Base-by-base conservation (phyloP, 2,329 filamentous ascomycete species). In the Septoria petroselini region DNA sequence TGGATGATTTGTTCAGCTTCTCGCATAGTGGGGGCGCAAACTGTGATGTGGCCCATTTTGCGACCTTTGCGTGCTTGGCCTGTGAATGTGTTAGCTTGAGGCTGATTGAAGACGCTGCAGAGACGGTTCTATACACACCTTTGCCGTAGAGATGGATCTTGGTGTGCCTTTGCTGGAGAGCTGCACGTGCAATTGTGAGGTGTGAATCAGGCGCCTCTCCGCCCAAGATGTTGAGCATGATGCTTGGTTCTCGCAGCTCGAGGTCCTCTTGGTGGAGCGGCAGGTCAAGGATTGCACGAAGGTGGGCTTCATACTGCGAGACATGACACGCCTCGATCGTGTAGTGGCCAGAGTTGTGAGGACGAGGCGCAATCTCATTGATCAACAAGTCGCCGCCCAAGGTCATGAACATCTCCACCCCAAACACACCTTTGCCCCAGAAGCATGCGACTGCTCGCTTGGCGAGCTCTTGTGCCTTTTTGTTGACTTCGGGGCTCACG, bases 11-110 rank as follows among this genome's bases (percentile, higher is more conserved):
- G 74, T 65, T 86, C 81, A n/a, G 85, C 82, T 61, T 84, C 77
- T 30, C 79, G 73, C 65, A 91, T 82, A 0, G 80, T 82, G 9
- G 79, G 75, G 1, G 83, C 83, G 1, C 87, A 86, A 30, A 95
- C 73, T 1, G 91, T 97, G 59, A 98, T 82, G 68, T 98, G 93
- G 8, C 91, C 91, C 73, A 97, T 97, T 71, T 97, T 98, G 38
- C 93, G 84, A 27, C 88, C 86, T 3, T 88, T 88, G 61, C 90
- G 88, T 19, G 90, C 86, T 39, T 81, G 82, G 8, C 34, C 43
- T 46, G 23, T 29, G 14, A 4, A 23, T 4, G 11, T 8, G n/a
- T 45, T 35, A 45, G 41, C 19, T 17, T 14, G n/a, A 18, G 15
- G 11, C 5, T 1, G 12, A 18, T 18, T 7, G 27, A 34, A 14